Base-by-base conservation (phyloP, 805 yeast genomes). In the Myxozyma lipomycoides region DNA sequence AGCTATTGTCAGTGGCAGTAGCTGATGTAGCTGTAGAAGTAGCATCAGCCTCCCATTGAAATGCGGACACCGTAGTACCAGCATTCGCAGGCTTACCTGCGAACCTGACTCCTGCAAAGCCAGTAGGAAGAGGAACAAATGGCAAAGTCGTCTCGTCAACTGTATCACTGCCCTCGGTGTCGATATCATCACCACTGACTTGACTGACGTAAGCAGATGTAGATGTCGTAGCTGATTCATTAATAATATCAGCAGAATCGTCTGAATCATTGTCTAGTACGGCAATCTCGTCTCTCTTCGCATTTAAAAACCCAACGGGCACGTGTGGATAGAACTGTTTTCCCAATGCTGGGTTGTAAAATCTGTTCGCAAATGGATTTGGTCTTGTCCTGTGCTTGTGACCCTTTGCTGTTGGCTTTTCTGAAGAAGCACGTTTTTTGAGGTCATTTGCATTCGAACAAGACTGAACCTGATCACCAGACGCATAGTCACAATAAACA, bases 381-480 rank as follows among this genome's bases (percentile, higher is more conserved):
- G 73, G 38, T 21, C 18, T 35, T 6, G 38, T 35, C 18, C 19
- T 10, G 18, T 35, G 38, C 6, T 17, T 9, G n/a, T 35, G 38
- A 15, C n/a, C n/a, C 15, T 12, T 10, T 7, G 6, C 19, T n/a
- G n/a, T 5, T 35, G 9, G 15, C 15, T 12, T 17, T 12, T 6
- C 38, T 6, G 12, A n/a, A 7, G 18, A 17, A 5, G 19, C 6
- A 21, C 38, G 38, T 21, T 35, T 35, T 6, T 10, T 21, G 7
- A 35, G 6, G 6, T 7, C 6, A 15, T 17, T 17, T 40, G 26
- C 62, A 61, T 15, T 59, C 55, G 37, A 55, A 58, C 48, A 67
- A 65, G n/a, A 67, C 65, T 40, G 67, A 41, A 62, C 62, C 78
- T 35, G 41, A 4, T 23, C 38, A 2, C 55, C 46, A 12, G 51